Conservation (phyloP, 345 rosid genomes). For the Syzygium aqueum region DNA sequence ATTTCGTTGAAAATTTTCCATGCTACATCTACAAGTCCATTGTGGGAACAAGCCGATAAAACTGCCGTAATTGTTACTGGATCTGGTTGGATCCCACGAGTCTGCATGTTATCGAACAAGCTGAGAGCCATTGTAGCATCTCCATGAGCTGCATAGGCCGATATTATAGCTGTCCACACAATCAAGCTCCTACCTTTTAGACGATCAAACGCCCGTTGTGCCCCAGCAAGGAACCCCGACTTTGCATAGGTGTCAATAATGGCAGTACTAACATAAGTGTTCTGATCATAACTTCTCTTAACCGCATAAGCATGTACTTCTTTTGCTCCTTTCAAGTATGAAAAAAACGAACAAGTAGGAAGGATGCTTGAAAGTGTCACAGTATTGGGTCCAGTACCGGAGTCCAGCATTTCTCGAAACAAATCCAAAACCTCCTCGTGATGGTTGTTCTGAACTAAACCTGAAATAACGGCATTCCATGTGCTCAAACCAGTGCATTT, state of each 20-base stretch:
- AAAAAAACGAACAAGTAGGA: slow-evolving; percentile 41
- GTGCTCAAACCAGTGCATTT: slow-evolving; percentile 36
- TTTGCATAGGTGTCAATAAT: slow-evolving; percentile 67
- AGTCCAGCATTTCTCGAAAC: slow-evolving; percentile 48
- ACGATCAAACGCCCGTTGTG: slow-evolving; percentile 48
- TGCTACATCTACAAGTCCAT: slow-evolving; percentile 54
- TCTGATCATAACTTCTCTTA: slow-evolving; percentile 35
- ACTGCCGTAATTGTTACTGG: slow-evolving; percentile 63
- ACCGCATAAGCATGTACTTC: slow-evolving; percentile 65
- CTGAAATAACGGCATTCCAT: slow-evolving; percentile 81
- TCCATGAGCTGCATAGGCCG: slow-evolving; percentile 72
- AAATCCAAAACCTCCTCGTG: slow-evolving; percentile 35
- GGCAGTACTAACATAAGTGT: slow-evolving; percentile 61
- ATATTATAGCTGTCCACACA: slow-evolving; percentile 78
- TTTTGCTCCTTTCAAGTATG: slow-evolving; percentile 64
- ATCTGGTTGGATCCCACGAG: slow-evolving; percentile 49
- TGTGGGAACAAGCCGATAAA: slow-evolving; percentile 71
- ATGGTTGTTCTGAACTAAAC: slow-evolving; percentile 62
- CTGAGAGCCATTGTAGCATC: slow-evolving; percentile 42
- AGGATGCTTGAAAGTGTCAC: slow-evolving; percentile 66
- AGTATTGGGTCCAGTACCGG: slow-evolving; percentile 45
- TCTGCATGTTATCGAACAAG: slow-evolving; percentile 50
- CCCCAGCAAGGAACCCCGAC: slow-evolving; percentile 50
- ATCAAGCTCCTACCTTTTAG: slow-evolving; percentile 51
- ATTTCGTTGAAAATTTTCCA: slow-evolving; percentile 46